These are phyloP conservation scores for Dendrobium nobile DNA, from an alignment of 106 monocot species.

Conservation along the genomic window DNA sequence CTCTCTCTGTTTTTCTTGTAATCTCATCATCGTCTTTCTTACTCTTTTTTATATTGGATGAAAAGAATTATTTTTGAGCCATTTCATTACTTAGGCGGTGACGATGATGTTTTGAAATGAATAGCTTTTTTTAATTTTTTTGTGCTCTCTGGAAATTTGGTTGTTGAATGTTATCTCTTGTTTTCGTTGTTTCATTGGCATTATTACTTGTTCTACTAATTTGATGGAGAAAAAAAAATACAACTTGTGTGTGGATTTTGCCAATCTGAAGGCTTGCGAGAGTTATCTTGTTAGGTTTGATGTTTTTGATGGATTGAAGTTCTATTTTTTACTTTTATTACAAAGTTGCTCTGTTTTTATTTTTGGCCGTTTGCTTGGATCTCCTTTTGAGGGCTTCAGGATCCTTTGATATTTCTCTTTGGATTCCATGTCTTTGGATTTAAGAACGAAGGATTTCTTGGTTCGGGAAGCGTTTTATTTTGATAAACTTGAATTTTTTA, in stretches of 20 bases:
- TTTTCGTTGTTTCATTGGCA: background rate
- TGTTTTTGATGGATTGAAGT: background rate
- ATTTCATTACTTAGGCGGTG: background rate
- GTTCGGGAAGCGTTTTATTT: background rate
- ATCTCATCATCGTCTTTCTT: background rate
- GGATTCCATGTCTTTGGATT: background rate
- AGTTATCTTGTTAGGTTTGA: background rate
- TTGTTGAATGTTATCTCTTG: background rate
- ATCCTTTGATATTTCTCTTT: background rate
- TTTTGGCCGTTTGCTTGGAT: background rate
- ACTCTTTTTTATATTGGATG: background rate
- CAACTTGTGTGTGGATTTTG: background rate
- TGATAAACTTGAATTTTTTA: background rate
- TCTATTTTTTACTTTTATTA: background rate
- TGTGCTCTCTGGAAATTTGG: background rate
- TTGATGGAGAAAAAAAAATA: background rate
- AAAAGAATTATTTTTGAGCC: background rate
- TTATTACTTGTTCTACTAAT: background rate
- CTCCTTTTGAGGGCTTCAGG: background rate
- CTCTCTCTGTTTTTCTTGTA: background rate
- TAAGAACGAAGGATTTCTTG: background rate
- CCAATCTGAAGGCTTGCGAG: background rate
- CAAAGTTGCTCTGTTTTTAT: background rate
- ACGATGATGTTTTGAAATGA: background rate
- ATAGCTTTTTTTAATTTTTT: background rate